Base-by-base conservation (phyloP, 495 filamentous ascomycete genomes). In the Talaromyces adpressus region DNA sequence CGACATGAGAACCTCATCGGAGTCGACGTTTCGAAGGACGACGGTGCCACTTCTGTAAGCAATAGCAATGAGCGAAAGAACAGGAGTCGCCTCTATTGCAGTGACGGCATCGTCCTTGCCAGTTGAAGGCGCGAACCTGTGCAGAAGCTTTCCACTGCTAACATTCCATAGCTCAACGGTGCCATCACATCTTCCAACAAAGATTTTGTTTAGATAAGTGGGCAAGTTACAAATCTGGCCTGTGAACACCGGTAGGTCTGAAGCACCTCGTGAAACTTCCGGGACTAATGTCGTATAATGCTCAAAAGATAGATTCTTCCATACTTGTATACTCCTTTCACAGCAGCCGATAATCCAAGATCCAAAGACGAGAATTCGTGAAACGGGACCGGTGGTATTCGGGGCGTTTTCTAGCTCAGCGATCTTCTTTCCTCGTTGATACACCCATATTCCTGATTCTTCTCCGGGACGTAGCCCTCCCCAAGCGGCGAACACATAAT, bases 161-260 rank as follows among this genome's bases (percentile, higher is more conserved):
- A 98, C 75, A 70, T 99, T 99, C 95, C 95, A 98, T 60, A 99
- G 93, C 70, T 98, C 93, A 20, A 97, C 84, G 71, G 83, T 85
- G n/a, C 95, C 94, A 70, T 97, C 91, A 63, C 79, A 81, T 63
- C 91, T 85, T 5, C 91, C 94, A 36, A 89, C 88, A 61, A 98
- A 90, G 30, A 99, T 81, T 75, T 99, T 99, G 79, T 98, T 99
- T 25, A 98, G 76, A 73, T 89, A 98, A 1, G 93, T 97, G 14
- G 92, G 91, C 88, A 96, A 89, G 69, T 83, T 93, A 70, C 82
- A 86, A 54, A 96, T 81, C 34, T 85, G 81, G 7, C 89, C 88
- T 0, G 88, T 90, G 23, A 94, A 81, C 64, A 87, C 77, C 64
- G 80, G 82, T 60, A 79, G 82, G 16, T 75, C 79, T 20, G 73